Evolutionary conservation across 2,329 filamentous ascomycete genomes (phyloP).

Genomic region (Curvularia sp.): DNA sequence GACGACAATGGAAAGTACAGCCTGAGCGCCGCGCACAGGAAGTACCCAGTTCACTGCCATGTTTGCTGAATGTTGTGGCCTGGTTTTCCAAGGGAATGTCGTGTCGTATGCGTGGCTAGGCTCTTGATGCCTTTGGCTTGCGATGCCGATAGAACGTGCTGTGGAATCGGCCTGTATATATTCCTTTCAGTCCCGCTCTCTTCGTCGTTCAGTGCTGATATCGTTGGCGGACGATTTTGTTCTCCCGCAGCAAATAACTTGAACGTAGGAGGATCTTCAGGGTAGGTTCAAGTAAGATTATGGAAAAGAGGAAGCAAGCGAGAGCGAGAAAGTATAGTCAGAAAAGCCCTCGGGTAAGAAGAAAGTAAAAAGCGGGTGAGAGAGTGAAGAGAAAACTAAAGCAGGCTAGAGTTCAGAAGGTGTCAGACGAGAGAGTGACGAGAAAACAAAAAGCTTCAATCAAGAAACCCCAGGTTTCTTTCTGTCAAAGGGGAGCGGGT

Average conservation of each 20-base stretch:
- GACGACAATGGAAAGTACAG: conserved; percentile 73
- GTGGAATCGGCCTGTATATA: neutral
- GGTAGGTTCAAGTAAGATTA: neutral
- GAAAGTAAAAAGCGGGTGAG: neutral
- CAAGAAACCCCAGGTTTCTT: neutral
- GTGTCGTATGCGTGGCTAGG: neutral
- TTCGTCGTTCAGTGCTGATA: neutral
- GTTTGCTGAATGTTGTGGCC: neutral
- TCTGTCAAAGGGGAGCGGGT: neutral
- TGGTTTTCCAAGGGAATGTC: neutral
- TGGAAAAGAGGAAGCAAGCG: neutral
- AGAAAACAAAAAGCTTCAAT: neutral
- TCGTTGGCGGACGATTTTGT: neutral
- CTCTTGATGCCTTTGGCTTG: neutral
- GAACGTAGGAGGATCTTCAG: neutral
- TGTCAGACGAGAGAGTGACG: neutral
- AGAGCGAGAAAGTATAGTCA: neutral
- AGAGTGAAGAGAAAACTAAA: neutral
- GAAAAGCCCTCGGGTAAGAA: neutral
- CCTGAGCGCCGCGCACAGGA: conserved; percentile 71
- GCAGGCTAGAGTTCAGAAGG: neutral
- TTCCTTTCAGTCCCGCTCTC: neutral
- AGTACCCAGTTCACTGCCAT: conserved; percentile 65
- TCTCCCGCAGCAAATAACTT: neutral
- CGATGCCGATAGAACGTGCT: neutral